phyloP scores from a whole-genome alignment of 1,284 basidiomycete species.

The Boletus albobrunnescens region DNA sequence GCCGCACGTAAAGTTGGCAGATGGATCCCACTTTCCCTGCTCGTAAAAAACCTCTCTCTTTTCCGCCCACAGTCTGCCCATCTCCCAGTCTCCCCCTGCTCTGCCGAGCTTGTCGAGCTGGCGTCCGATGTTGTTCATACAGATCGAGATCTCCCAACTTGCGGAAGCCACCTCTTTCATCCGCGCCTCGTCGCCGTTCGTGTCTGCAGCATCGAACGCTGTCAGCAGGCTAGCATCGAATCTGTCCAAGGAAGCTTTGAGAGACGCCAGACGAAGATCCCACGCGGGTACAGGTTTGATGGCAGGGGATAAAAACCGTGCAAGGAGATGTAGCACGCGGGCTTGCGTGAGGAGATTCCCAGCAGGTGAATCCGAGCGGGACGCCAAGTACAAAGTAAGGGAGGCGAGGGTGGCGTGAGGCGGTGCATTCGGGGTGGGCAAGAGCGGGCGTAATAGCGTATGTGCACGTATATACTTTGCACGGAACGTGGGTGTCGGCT shows the following conservation, averaged over 20 bases:
- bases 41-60: slow-evolving; percentile 94
- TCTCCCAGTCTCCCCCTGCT: slow-evolving; percentile 75
- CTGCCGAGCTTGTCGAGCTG: slow-evolving; percentile 27
- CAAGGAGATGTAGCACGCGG: slow-evolving; percentile 63
- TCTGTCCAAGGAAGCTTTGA: slow-evolving; percentile 79
- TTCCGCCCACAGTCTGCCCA: slow-evolving; percentile 90
- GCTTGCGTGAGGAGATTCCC: slow-evolving; percentile 50
- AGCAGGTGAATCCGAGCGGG: slow-evolving; percentile 31
- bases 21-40: slow-evolving; percentile 70
- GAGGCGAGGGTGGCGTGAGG: slow-evolving; percentile 55
- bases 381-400: slow-evolving; percentile 36
- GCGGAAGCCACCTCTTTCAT: slow-evolving; percentile 80
- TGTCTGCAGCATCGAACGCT: slow-evolving; percentile 81
- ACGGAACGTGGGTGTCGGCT: slow-evolving; percentile 37
- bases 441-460: slow-evolving; percentile 55
- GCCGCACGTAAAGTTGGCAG: slow-evolving; percentile 21
- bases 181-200: slow-evolving; percentile 53
- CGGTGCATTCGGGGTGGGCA: slow-evolving; percentile 52
- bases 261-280: slow-evolving; percentile 56
- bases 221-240: slow-evolving; percentile 83
- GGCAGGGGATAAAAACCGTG: slow-evolving; percentile 63
- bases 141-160: slow-evolving; percentile 76
- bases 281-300: slow-evolving; percentile 69
- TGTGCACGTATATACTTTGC: slow-evolving; percentile 66
- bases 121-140: slow-evolving; percentile 33